phyloP scores from a whole-genome alignment of 1,284 basidiomycete genomes.

The Rhodotorula mucilaginosa region DNA sequence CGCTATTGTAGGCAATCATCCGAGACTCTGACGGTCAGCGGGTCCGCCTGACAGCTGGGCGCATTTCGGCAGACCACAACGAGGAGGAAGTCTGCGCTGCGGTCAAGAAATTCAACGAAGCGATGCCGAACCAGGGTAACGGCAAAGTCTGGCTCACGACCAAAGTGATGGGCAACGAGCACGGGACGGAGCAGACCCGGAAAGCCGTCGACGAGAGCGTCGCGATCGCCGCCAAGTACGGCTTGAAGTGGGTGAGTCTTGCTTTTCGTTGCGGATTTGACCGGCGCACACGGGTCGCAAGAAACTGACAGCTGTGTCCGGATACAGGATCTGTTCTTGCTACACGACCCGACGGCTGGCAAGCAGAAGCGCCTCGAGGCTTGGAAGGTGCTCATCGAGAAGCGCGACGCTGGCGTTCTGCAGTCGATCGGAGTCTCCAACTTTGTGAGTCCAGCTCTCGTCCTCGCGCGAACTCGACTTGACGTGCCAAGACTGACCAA shows the following conservation, averaged over 20 bases:
- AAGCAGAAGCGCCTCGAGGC: slow-evolving; percentile 60
- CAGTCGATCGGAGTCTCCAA: slow-evolving; percentile 73
- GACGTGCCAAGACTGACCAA: slow-evolving; percentile 5
- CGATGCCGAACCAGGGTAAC: slow-evolving; percentile 50
- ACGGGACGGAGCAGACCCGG: slow-evolving; percentile 33
- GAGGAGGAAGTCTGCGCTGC: slow-evolving; percentile 63
- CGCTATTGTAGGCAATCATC: slow-evolving; percentile 54
- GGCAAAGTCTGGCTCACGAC: slow-evolving; percentile 63
- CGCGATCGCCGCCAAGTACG: slow-evolving; percentile 25
- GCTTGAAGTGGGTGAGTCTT: slow-evolving; percentile 52
- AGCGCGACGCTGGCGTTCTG: slow-evolving; percentile 63
- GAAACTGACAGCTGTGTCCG: slow-evolving; percentile 42
- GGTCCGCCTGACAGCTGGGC: too few species aligned
- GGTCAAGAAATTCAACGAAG: slow-evolving; percentile 53
- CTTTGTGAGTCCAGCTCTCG: slow-evolving; percentile 49
- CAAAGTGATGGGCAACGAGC: slow-evolving; percentile 43
- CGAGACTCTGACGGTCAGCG: too few species aligned
- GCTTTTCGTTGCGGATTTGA: slow-evolving; percentile 17
- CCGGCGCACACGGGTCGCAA: too few species aligned
- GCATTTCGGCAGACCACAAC: slow-evolving; percentile 53
- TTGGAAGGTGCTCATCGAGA: slow-evolving; percentile 63
- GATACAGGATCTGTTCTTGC: slow-evolving; percentile 64
- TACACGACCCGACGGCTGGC: slow-evolving; percentile 69
- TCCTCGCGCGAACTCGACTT: slow-evolving; percentile 48
- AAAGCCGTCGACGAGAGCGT: slow-evolving; percentile 42